A percentile compares a stretch with the other conserved stretches of the same genome.
Conservation (phyloP, 75 land plant genomes). For the Selaginella tamariscina region DNA sequence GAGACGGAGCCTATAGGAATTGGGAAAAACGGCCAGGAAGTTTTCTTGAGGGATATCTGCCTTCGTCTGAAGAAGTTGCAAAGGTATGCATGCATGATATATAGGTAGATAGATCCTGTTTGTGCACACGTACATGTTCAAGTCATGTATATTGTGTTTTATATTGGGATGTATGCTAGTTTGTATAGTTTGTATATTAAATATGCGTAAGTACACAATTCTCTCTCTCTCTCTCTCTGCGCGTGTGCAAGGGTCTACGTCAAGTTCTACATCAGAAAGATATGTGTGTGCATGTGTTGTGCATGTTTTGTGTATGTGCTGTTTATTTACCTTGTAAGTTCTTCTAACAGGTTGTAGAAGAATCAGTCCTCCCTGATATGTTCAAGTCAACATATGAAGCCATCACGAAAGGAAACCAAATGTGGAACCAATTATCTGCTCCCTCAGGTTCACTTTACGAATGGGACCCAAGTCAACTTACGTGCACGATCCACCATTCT, state of each 20-base stretch:
- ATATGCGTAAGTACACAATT: too few species aligned
- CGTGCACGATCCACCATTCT: conserved; percentile 89
- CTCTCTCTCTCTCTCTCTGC: too few species aligned
- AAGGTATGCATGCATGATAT: too few species aligned
- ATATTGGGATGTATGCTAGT: background rate
- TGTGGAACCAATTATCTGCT: conserved; percentile 69
- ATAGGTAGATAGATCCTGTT: too few species aligned
- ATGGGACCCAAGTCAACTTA: conserved; percentile 92
- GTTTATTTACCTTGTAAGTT: too few species aligned
- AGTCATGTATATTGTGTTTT: background rate
- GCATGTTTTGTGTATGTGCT: too few species aligned
- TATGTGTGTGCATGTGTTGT: too few species aligned
- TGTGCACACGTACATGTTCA: too few species aligned
- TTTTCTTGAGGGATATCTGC: conserved; percentile 81
- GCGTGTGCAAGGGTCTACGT: too few species aligned
- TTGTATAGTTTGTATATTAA: too few species aligned
- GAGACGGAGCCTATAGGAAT: conserved; percentile 70
- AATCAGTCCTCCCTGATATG: conserved; percentile 79
- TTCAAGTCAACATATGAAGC: conserved; percentile 72
- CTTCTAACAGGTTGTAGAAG: conserved; percentile 62
- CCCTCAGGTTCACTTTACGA: conserved; percentile 52
- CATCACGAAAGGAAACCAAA: conserved; percentile 79
- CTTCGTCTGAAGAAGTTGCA: conserved; percentile 69
- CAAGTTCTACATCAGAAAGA: too few species aligned
- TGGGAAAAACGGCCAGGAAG: conserved; percentile 63